These are phyloP conservation scores for Carpinus fangiana DNA, from an alignment of 306 rosid species.

Conservation along the genomic window DNA sequence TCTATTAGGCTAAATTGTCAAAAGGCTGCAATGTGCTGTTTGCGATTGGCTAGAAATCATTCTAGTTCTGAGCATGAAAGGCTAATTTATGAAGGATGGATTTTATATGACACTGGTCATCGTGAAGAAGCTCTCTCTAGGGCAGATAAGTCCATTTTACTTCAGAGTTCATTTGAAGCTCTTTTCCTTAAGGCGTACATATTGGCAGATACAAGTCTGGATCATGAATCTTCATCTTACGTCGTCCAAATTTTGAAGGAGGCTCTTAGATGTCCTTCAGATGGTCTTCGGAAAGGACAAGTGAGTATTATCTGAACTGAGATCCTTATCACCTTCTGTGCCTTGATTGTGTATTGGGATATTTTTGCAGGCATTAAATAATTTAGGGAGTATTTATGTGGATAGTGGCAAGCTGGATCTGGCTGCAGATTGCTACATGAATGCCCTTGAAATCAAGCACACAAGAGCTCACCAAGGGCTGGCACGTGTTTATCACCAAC, in stretches of 20 bases:
- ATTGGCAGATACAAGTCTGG: constrained; percentile 65
- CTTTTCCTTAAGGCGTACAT: constrained; percentile 76
- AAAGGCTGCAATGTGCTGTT: constrained; percentile 78
- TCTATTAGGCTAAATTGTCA: constrained; percentile 71
- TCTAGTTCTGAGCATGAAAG: constrained; percentile 65
- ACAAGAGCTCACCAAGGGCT: constrained; percentile 93
- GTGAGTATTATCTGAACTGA: constrained; percentile 35
- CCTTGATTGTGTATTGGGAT: constrained; percentile 19
- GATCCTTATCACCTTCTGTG: not conserved
- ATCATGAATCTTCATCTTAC: constrained; percentile 55
- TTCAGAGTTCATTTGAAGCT: constrained; percentile 81
- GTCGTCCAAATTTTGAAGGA: constrained; percentile 71
- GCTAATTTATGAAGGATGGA: constrained; percentile 90
- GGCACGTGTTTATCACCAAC: constrained; percentile 74
- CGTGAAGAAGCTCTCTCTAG: constrained; percentile 63
- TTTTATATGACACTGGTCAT: constrained; percentile 75
- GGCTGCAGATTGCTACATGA: constrained; percentile 68
- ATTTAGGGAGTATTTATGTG: constrained; percentile 74
- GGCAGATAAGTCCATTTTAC: constrained; percentile 64
- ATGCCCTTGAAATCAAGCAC: constrained; percentile 83
- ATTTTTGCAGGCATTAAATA: constrained; percentile 71
- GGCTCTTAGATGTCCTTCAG: constrained; percentile 86
- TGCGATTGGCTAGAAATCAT: constrained; percentile 77
- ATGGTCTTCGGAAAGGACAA: constrained; percentile 91
- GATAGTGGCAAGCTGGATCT: constrained; percentile 68